Conservation (phyloP, 345 rosid species). For the Sonneratia alba region DNA sequence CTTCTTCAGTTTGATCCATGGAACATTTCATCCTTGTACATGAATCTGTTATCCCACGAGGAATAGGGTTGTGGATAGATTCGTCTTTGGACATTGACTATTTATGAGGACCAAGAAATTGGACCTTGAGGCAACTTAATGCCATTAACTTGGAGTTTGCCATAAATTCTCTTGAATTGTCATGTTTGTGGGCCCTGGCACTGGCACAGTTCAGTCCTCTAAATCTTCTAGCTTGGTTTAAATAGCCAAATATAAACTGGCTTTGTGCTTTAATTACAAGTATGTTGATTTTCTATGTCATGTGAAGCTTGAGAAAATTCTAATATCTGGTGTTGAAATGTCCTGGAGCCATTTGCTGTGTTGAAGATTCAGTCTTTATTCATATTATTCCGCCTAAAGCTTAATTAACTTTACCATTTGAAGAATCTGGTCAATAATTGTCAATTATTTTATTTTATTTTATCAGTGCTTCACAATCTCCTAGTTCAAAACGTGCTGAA, state of each 20-base stretch:
- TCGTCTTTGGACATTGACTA: neutral
- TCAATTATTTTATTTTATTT: constrained; percentile 22
- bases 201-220: too few species aligned
- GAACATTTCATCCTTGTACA: too few species aligned
- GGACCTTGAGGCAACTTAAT: neutral
- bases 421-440: neutral
- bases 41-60: neutral
- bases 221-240: too few species aligned
- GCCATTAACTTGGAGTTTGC: neutral
- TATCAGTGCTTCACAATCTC: constrained; percentile 58
- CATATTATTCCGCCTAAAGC: neutral
- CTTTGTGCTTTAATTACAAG: neutral
- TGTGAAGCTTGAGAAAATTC: neutral
- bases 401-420: neutral
- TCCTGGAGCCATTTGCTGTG: neutral
- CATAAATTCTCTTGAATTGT: too few species aligned
- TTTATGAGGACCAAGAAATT: neutral
- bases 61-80: neutral
- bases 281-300: neutral
- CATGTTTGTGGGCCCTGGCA: too few species aligned
- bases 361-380: neutral
- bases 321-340: neutral
- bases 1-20: neutral
- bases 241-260: neutral
- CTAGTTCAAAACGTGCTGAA: constrained; percentile 76